phyloP scores from a whole-genome alignment of 2,329 filamentous ascomycete species.

The Corinectria fuckeliana region DNA sequence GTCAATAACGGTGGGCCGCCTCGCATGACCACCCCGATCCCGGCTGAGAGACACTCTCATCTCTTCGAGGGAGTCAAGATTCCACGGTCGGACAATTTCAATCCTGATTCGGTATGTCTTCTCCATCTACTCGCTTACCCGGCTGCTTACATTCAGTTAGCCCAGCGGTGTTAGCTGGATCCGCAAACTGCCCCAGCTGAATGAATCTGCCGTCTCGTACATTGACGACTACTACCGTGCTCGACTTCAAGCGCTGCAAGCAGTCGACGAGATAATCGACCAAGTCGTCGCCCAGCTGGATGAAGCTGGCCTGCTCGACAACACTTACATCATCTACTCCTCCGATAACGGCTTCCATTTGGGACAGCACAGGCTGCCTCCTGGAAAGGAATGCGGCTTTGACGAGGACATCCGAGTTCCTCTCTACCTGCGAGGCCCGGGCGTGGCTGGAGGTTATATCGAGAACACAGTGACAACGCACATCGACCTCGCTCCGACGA shows the following conservation, averaged over 20 bases:
- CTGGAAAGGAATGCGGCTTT: slow-evolving; percentile 64
- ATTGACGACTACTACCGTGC: slow-evolving; percentile 59
- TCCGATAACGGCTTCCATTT: slow-evolving; percentile 68
- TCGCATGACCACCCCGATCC: slow-evolving; percentile 51
- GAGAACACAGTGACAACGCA: slow-evolving; percentile 62
- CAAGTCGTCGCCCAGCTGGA: slow-evolving; percentile 52
- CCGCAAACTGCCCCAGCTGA: slow-evolving; percentile 48
- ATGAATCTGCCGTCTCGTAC: slow-evolving; percentile 49
- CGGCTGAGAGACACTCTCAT: slow-evolving; percentile 65
- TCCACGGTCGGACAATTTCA: slow-evolving; percentile 70
- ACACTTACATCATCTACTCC: slow-evolving; percentile 66
- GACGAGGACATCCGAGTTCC: slow-evolving; percentile 68
- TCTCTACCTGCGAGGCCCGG: slow-evolving; percentile 62
- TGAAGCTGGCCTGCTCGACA: slow-evolving; percentile 64
- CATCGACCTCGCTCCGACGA: slow-evolving; percentile 67
- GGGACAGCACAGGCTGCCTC: slow-evolving; percentile 63
- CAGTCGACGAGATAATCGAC: slow-evolving; percentile 62
- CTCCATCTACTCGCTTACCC: not conserved
- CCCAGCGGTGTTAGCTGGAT: slow-evolving; percentile 55
- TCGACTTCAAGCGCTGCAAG: slow-evolving; percentile 59
- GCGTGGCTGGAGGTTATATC: slow-evolving; percentile 48
- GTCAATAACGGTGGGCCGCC: slow-evolving; percentile 10
- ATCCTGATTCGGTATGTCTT: slow-evolving; percentile 60
- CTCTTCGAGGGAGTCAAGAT: slow-evolving; percentile 66
- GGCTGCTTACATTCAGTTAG: slow-evolving; percentile 14